Percentiles rank a stretch among this genome's conserved stretches.
Evolutionary conservation across 106 monocot genomes (phyloP).

Genomic region (Dendrobium huoshanense): DNA sequence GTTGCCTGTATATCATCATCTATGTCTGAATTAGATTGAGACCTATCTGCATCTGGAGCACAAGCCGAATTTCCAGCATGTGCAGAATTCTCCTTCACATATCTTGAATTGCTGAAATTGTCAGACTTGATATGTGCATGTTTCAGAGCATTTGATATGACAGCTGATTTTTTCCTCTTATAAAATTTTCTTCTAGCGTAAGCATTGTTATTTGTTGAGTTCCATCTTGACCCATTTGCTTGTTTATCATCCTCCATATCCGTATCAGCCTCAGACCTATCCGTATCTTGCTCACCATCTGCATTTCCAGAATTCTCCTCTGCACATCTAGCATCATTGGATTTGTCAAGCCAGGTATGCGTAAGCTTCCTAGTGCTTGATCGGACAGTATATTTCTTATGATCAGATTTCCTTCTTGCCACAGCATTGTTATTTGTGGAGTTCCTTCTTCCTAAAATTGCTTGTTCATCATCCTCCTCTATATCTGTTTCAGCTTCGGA

Average conservation of each 20-base stretch:
- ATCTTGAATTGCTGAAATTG: neutral
- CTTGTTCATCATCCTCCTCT: constrained; percentile 15
- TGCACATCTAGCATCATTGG: neutral
- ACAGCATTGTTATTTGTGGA: neutral
- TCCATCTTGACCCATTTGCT: constrained; percentile 12
- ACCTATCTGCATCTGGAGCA: neutral
- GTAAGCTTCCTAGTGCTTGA: neutral
- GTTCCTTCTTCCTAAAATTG: constrained; percentile 13
- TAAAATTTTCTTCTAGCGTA: neutral
- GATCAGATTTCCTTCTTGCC: neutral
- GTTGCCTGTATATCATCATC: neutral
- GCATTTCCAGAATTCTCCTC: constrained; percentile 4
- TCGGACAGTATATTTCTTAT: constrained; percentile 17
- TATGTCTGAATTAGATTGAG: neutral
- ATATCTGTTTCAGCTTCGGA: neutral
- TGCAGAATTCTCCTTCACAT: neutral
- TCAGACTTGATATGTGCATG: neutral
- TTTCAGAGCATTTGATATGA: neutral
- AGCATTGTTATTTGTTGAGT: neutral
- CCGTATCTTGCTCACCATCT: neutral
- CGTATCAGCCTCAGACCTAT: neutral
- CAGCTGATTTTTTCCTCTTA: neutral
- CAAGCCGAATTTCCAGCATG: neutral
- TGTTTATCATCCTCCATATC: constrained; percentile 14
- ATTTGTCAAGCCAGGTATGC: neutral